These are phyloP conservation scores for Sarocladium brachiariae DNA, from an alignment of 2,329 filamentous ascomycete genomes.

Conservation along the genomic window DNA sequence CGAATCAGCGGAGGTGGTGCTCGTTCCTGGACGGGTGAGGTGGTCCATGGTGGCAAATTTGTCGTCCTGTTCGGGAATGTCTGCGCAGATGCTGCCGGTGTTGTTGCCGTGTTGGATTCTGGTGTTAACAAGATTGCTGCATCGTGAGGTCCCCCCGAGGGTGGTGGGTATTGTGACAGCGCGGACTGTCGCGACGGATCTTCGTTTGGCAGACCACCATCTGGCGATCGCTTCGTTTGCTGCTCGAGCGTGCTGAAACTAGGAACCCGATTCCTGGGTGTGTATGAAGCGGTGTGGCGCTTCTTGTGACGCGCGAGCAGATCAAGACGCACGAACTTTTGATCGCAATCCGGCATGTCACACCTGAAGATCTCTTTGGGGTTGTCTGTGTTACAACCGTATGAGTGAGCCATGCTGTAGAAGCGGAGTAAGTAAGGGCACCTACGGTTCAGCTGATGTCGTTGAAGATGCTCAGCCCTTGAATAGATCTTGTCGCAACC, in stretches of 20 bases:
- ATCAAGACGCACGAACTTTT: conserved; percentile 73
- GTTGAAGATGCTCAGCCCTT: conserved; percentile 71
- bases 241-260: conserved; percentile 32
- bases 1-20: conserved; percentile 27
- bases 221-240: neutral
- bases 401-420: conserved; percentile 10
- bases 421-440: conserved; percentile 13
- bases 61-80: conserved; percentile 12
- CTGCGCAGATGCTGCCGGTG: conserved; percentile 19
- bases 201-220: conserved; percentile 16
- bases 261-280: conserved; percentile 42
- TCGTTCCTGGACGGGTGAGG: conserved; percentile 27
- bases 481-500: conserved; percentile 77
- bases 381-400: conserved; percentile 48
- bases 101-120: conserved; percentile 27
- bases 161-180: conserved; percentile 17
- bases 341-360: conserved; percentile 66
- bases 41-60: conserved; percentile 17
- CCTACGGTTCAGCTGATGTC: conserved; percentile 77
- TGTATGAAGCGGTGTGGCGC: conserved; percentile 51
- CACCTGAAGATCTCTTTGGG: conserved; percentile 76
- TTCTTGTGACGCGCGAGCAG: conserved; percentile 63
- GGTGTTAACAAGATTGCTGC: conserved; percentile 38
- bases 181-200: conserved; percentile 9
- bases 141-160: conserved; percentile 34